phyloP scores from a whole-genome alignment of 805 yeast genomes.

The Yarrowia yakushimensis region DNA sequence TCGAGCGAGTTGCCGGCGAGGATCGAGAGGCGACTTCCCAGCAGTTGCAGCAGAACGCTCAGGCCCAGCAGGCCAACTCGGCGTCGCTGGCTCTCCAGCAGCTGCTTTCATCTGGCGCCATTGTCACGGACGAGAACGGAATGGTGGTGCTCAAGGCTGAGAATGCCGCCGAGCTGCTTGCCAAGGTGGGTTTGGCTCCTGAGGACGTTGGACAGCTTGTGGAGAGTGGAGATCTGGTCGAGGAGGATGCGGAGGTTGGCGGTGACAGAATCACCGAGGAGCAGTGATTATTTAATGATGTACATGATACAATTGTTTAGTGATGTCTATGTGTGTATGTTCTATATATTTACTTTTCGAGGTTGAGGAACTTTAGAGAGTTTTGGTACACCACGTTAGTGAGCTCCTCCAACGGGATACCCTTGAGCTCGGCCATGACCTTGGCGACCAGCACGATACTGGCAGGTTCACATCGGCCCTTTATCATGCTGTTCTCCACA shows the following conservation, averaged over 20 bases:
- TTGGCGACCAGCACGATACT: constrained; percentile 75
- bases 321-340: constrained; percentile 6
- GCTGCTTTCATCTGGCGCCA: constrained; percentile 24
- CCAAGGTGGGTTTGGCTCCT: constrained; percentile 16
- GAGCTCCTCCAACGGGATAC: constrained; percentile 44
- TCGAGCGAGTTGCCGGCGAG: constrained; percentile 28
- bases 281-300: constrained; percentile 23
- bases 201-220: constrained; percentile 24
- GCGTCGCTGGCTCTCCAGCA: constrained; percentile 26
- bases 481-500: constrained; percentile 49
- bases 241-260: constrained; percentile 25
- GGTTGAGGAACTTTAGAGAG: constrained; percentile 19
- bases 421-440: constrained; percentile 53
- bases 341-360: constrained; percentile 7
- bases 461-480: constrained; percentile 91
- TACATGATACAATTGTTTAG: constrained; percentile 24
- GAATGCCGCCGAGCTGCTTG: constrained; percentile 25
- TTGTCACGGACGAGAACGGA: constrained; percentile 26
- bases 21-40: constrained; percentile 29
- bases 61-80: constrained; percentile 19
- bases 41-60: constrained; percentile 19
- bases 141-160: constrained; percentile 26
- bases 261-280: constrained; percentile 22
- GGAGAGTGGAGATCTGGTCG: constrained; percentile 18
- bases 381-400: background rate